A percentile compares a stretch with the other conserved stretches of the same genome.
Evolutionary conservation across 1,284 basidiomycete genomes (phyloP).

Genomic region (Fomitopsis pinicola): DNA sequence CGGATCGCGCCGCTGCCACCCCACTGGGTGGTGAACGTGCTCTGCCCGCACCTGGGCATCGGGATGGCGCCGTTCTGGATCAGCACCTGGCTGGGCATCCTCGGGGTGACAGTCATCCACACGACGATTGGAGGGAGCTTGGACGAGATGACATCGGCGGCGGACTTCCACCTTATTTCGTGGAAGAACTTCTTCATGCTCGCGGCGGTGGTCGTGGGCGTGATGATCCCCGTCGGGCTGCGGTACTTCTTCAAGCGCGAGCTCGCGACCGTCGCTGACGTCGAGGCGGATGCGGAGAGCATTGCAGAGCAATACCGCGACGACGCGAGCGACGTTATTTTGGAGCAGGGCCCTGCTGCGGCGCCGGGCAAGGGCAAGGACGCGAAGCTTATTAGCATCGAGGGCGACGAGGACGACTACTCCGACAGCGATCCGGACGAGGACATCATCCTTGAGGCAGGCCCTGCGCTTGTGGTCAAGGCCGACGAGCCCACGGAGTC

Average conservation of each 20-base stretch:
- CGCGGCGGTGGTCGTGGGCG: constrained; percentile 82
- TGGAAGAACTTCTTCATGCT: constrained; percentile 84
- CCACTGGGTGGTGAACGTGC: constrained; percentile 94
- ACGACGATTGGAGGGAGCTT: constrained; percentile 92
- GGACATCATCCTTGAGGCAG: constrained; percentile 65
- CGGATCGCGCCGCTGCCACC: constrained; percentile 95
- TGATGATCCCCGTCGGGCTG: constrained; percentile 87
- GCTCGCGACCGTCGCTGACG: constrained; percentile 42
- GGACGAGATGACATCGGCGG: constrained; percentile 91
- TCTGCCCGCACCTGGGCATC: constrained; percentile 93
- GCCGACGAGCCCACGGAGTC: constrained; percentile 15
- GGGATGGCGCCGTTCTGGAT: constrained; percentile 84
- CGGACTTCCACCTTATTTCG: constrained; percentile 90
- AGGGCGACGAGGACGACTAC: constrained; percentile 32
- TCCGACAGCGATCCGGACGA: constrained; percentile 29
- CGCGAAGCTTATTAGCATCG: constrained; percentile 25
- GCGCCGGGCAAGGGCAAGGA: constrained; percentile 35
- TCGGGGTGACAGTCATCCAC: constrained; percentile 92
- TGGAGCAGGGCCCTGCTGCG: constrained; percentile 46
- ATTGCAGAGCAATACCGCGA: constrained; percentile 29
- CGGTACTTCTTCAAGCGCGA: constrained; percentile 67
- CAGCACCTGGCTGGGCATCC: constrained; percentile 87
- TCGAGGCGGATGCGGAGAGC: constrained; percentile 39
- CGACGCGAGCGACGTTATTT: constrained; percentile 43
- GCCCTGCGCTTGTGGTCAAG: constrained; percentile 49